phyloP scores from a whole-genome alignment of 345 rosid genomes.

The Moricandia arvensis region DNA sequence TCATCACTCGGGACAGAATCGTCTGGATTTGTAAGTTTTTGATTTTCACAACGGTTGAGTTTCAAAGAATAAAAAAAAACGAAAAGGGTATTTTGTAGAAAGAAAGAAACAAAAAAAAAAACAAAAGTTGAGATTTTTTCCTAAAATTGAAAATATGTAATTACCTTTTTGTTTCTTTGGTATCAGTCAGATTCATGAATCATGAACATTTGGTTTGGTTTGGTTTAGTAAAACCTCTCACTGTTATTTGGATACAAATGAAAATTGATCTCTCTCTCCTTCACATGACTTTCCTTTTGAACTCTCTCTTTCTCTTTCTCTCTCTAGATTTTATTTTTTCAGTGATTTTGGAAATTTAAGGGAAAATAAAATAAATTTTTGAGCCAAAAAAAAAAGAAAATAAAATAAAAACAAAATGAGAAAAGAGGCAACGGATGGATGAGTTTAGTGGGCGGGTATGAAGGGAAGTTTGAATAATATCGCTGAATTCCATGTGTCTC shows the following conservation, averaged over 20 bases:
- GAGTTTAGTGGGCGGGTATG: constrained; percentile 68
- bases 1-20: constrained; percentile 15
- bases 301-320: not conserved
- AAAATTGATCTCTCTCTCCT: constrained; percentile 21
- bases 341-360: not conserved
- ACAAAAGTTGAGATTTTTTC: constrained; percentile 26
- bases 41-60: constrained; percentile 22
- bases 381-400: no score
- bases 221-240: not conserved
- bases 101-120: not conserved
- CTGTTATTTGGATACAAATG: constrained; percentile 7
- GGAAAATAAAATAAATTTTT: no score
- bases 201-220: constrained; percentile 27
- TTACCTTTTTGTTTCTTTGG: not conserved
- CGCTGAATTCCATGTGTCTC: constrained; percentile 58
- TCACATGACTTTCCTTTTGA: constrained; percentile 26
- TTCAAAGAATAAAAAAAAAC: not conserved
- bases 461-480: constrained; percentile 51
- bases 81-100: constrained; percentile 12
- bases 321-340: not conserved
- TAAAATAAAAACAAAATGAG: constrained; percentile 10
- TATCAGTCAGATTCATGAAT: constrained; percentile 26
- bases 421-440: constrained; percentile 52
- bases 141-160: constrained; percentile 2
- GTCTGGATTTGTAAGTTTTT: constrained; percentile 49